Evolutionary conservation across 2,329 filamentous ascomycete species (phyloP), one percentile per base, ranked within the genome.

Genomic region (Aphanoascus verrucosus): DNA sequence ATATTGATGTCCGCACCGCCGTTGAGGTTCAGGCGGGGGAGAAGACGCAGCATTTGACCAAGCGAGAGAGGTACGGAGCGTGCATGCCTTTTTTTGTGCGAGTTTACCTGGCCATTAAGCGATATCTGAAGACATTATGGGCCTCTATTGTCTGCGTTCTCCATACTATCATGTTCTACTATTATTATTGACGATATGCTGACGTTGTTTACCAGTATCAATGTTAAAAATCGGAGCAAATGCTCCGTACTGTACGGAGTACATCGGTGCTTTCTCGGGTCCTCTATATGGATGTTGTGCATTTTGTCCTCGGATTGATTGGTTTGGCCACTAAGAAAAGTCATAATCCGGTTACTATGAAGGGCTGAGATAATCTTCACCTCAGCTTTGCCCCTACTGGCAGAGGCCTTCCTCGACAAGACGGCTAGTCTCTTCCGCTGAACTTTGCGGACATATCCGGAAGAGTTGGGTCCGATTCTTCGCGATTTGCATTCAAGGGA

Each of bases 1-100:
- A 49, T 57, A 45, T 31, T 55, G 47, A 56, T 54, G 38, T 57
- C 55, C 52, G 52, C 52, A 9, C 49, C 43, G 5, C 52, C 49
- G 15, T 57, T 45, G 15, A 49, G 46, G 17, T 52, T 38, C 2
- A 35, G 38, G 41, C 5, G 19, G 49, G 19, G 44, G 54, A 3
- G 52, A 52, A 37, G 35, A 31, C 12, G 55, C 32, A 1, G 44
- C 52, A 17, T 55, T 57, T 38, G 55, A 53, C 31, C 52, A 49
- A n/a, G 43, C 40, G 12, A 54, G 52, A 40, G 37, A 52, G 52
- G 52, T 49, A 49, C 31, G 37, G 9, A 37, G 14, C 28, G 19
- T 49, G 15, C n/a, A 19, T 20, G 23, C 17, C 11, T 44, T 15
- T 20, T 32, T 12, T 31, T 15, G 9, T 45, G 28, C 23, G 23